Base-by-base conservation (phyloP, 2,329 filamentous ascomycete species). In the Aspergillus transmontanensis region DNA sequence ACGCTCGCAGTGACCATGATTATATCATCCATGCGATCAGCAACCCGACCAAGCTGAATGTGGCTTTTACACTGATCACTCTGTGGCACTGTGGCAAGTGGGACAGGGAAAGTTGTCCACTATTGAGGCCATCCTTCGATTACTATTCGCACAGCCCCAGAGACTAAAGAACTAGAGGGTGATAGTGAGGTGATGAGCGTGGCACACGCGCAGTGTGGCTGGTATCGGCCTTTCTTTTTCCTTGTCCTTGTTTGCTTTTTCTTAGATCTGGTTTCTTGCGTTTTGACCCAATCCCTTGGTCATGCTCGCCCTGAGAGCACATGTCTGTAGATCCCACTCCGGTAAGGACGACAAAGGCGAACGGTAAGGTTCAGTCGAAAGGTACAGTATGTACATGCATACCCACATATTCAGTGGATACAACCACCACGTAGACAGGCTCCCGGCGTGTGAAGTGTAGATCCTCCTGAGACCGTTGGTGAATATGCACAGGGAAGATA, bases 51-150 rank as follows among this genome's bases (percentile, higher is more conserved):
- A 23, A 41, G 21, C 16, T 28, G 34, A 23, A 14, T 16, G 48
- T 45, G 58, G 48, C 58, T 54, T 34, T 26, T 45, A 23, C 34
- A 59, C 23, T 46, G 23, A 28, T n/a, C 4, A 16, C 46, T 51
- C n/a, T n/a, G 58, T 54, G 59, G 53, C 51, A 51, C 56, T 57
- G 62, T 66, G 64, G 64, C 64, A 57, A 66, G 58, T 61, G 48
- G 57, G 62, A 39, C 54, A 41, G 57, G 32, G 30, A 48, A 39
- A 23, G 23, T 23, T 23, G 23, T 23, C 23, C 16, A 32, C 26
- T 9, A 30, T 16, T 30, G 46, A n/a, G 26, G 16, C 4, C 23
- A 16, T 23, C 28, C 28, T 34, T 19, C 4, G n/a, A 50, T 34
- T 50, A 39, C 57, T 7, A 58, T 46, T 58, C 57, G 57, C 30